Percentiles rank a stretch among this genome's conserved stretches.
phyloP scores from a whole-genome alignment of 495 filamentous ascomycete genomes.

The Xanthoparmelia taractica region DNA sequence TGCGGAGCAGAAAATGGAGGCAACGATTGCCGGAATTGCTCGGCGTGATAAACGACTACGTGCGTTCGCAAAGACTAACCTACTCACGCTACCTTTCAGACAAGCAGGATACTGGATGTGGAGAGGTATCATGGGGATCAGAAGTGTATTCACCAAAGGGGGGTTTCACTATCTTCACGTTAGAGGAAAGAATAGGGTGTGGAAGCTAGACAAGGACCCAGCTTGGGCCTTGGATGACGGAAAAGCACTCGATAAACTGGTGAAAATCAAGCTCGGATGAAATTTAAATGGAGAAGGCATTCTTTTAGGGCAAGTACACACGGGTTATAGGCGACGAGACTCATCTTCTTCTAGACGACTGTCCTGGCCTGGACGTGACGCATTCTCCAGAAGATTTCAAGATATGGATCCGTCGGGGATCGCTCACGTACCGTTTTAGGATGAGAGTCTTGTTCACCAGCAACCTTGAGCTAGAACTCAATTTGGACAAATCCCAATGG shows the following conservation, averaged over 20 bases:
- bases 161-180: conserved; percentile 41
- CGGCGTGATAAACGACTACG: conserved; percentile 10
- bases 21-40: conserved; percentile 4
- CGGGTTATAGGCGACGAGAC: not conserved
- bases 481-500: not conserved
- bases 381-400: not conserved
- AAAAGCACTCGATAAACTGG: conserved; percentile 23
- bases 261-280: conserved; percentile 21
- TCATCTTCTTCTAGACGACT: not conserved
- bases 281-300: not conserved
- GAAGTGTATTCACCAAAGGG: conserved; percentile 40
- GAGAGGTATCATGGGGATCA: conserved; percentile 35
- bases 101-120: conserved; percentile 32
- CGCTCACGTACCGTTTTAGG: not conserved
- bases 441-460: not conserved
- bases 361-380: not conserved
- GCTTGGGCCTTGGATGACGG: conserved; percentile 26
- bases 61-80: conserved; percentile 22
- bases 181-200: conserved; percentile 30
- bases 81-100: conserved; percentile 38
- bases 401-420: not conserved
- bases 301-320: not conserved
- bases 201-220: conserved; percentile 23
- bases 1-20: conserved; percentile 24
- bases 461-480: not conserved